These are phyloP conservation scores for Apiotrichum gracile DNA, from an alignment of 1,284 basidiomycete species.

Conservation along the genomic window DNA sequence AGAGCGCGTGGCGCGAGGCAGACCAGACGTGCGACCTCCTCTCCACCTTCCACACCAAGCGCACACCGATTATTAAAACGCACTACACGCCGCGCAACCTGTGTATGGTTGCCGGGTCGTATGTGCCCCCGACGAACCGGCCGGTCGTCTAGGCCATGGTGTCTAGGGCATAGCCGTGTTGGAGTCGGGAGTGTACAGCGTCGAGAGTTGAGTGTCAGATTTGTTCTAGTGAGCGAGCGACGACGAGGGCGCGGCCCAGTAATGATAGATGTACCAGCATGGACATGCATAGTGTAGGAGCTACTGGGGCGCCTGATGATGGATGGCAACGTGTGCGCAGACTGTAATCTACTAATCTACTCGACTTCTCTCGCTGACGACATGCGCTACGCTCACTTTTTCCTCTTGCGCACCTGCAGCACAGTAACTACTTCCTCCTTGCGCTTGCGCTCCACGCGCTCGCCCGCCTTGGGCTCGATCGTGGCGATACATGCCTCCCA, in stretches of 20 bases:
- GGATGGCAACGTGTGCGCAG: no score
- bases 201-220: neutral
- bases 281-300: conserved; percentile 16
- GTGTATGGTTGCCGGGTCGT: conserved; percentile 75
- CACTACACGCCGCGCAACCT: conserved; percentile 93
- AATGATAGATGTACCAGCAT: conserved; percentile 4
- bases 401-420: conserved; percentile 47
- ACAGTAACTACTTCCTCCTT: conserved; percentile 43
- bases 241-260: neutral
- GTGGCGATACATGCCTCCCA: conserved; percentile 20
- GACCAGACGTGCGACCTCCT: conserved; percentile 63
- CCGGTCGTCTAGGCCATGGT: neutral
- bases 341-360: no score
- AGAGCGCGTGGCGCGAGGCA: conserved; percentile 28
- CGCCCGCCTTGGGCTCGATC: conserved; percentile 20
- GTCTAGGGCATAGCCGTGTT: neutral
- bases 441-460: conserved; percentile 17
- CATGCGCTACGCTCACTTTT: conserved; percentile 17
- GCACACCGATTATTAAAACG: conserved; percentile 84
- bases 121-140: conserved; percentile 36
- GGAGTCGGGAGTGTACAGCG: neutral
- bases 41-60: conserved; percentile 87
- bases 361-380: neutral
- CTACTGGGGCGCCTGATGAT: neutral
- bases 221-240: neutral